Evolutionary conservation across 345 rosid genomes (phyloP), one percentile per base, ranked within the genome.

Genomic region (Erysimum cheiranthoides): DNA sequence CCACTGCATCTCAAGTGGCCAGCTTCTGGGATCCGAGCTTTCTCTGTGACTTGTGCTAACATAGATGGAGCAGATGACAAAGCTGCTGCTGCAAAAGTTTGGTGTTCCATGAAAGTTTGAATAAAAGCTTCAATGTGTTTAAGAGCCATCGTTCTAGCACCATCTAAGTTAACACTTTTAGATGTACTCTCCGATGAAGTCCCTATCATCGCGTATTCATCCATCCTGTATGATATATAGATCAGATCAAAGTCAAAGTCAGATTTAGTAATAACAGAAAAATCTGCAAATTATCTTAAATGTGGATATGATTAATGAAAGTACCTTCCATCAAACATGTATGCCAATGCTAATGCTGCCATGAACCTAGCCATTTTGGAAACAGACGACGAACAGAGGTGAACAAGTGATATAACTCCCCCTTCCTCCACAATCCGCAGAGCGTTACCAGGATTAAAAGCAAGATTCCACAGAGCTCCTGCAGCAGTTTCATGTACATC

Each of bases 401-500:
- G 80, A 77, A 79, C 86, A 36, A 89, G 89, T 30, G 88, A 83
- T 53, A 78, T 75, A 67, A 89, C 92, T 72, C 97, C 97, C 25
- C 85, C 90, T 87, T 86, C 94, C 78, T 83, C 87, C 40, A 86
- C 90, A 67, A 91, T 89, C 42, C 87, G 85, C 34, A 89, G 84
- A 78, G 94, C 94, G 46, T 89, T 91, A 12, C 84, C 83, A 16
- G 85, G 81, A 74, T 86, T 85, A 68, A 84, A 89, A 81, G 97
- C 87, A 81, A 91, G 94, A 76, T 89, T 91, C 94, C 93, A 89
- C 39, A 91, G 90, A 71, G 97, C 97, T 62, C 94, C 94, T 1
- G 91, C 94, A 17, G 97, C 94, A 34, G 89, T 86, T 82, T 87
- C 94, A 79, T 89, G 94, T 75, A 91, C 97, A 86, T 89, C 97